Conservation (phyloP, 495 filamentous ascomycete genomes). For the Cetradonia linearis region DNA sequence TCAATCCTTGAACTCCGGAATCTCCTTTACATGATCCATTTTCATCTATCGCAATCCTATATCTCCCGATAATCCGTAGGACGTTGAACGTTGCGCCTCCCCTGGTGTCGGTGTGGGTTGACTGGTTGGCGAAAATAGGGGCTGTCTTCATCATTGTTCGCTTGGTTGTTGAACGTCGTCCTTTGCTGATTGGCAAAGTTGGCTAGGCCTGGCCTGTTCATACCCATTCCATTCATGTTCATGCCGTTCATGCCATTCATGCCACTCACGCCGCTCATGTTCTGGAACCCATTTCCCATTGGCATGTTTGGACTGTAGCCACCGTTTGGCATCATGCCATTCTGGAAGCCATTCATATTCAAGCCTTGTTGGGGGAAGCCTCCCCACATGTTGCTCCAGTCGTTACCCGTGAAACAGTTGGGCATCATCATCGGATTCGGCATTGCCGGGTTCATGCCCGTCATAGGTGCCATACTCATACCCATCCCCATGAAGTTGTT, state of each 20-base stretch:
- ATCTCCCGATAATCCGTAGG: conserved; percentile 85
- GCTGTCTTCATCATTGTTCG: conserved; percentile 69
- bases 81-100: conserved; percentile 61
- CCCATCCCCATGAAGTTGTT: conserved; percentile 34
- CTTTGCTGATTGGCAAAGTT: conserved; percentile 66
- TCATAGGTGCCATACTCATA: conserved; percentile 32
- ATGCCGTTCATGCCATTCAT: conserved; percentile 42
- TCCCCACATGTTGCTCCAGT: conserved; percentile 20
- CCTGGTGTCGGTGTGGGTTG: conserved; percentile 85
- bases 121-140: conserved; percentile 94
- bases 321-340: conserved; percentile 13
- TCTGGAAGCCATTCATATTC: conserved; percentile 14
- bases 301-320: conserved; percentile 12
- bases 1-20: not conserved
- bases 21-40: not conserved
- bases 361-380: conserved; percentile 17
- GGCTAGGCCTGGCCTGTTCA: conserved; percentile 28
- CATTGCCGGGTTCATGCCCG: conserved; percentile 32
- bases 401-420: conserved; percentile 18
- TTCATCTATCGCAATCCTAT: conserved; percentile 25
- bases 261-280: conserved; percentile 34
- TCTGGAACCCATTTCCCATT: conserved; percentile 41
- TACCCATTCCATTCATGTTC: conserved; percentile 21
- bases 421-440: conserved; percentile 47
- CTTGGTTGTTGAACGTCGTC: conserved; percentile 49